Conservation (phyloP, 2,329 filamentous ascomycete species). For the Thermoascus crustaceus region DNA sequence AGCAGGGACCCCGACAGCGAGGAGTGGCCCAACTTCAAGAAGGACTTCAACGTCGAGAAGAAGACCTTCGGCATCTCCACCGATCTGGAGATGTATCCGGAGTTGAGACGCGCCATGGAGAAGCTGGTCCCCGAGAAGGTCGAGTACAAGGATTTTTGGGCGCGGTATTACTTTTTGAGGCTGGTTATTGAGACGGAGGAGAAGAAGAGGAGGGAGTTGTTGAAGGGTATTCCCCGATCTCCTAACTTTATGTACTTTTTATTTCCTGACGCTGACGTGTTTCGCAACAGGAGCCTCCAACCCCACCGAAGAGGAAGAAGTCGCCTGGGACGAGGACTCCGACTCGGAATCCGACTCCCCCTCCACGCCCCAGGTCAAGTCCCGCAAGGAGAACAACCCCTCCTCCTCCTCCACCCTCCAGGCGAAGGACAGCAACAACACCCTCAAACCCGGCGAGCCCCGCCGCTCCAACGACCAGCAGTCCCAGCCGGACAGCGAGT, state of each 20-base stretch:
- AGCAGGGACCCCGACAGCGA: constrained; percentile 67
- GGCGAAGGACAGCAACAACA: constrained; percentile 28
- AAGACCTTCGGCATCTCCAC: constrained; percentile 76
- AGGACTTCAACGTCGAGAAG: constrained; percentile 67
- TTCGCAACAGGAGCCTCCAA: constrained; percentile 30
- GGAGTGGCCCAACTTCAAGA: constrained; percentile 66
- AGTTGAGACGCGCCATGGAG: constrained; percentile 85
- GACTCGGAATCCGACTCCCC: constrained; percentile 44
- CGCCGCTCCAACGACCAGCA: constrained; percentile 77
- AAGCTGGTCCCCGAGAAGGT: constrained; percentile 87
- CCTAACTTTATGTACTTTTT: constrained; percentile 6
- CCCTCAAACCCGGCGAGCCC: constrained; percentile 55
- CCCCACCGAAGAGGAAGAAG: constrained; percentile 65
- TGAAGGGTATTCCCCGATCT: constrained; percentile 59
- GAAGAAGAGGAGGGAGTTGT: constrained; percentile 73
- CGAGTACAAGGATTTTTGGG: constrained; percentile 88
- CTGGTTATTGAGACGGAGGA: constrained; percentile 92
- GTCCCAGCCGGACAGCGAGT: constrained; percentile 85
- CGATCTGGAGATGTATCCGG: constrained; percentile 78
- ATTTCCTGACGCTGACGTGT: too few relatives aligned
- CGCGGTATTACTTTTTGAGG: constrained; percentile 87
- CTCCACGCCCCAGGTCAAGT: constrained; percentile 34
- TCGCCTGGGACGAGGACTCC: constrained; percentile 64
- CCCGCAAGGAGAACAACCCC: constrained; percentile 28
- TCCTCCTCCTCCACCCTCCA: constrained; percentile 22